Base-by-base conservation (phyloP, 805 yeast species). In the Starmerella geochares region DNA sequence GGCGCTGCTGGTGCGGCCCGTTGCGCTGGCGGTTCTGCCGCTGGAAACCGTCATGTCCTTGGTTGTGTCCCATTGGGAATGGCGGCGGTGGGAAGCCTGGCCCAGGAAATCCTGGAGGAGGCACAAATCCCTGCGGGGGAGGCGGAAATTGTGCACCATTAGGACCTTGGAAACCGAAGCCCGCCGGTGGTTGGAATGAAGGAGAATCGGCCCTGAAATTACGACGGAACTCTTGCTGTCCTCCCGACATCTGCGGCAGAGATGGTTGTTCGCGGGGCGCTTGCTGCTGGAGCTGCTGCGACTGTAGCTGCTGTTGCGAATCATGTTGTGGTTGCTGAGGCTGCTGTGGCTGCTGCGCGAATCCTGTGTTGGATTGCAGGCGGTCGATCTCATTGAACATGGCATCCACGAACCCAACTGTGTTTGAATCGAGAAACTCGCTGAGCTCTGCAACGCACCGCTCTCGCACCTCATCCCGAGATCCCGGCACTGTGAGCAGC, bases 381-480 rank as follows among this genome's bases (percentile, higher is more conserved):
- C 32, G 36, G 23, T 60, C 62, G 16, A 69, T 46, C 25, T 62
- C 63, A 4, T 58, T 57, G 38, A 69, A 62, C 48, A 73, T 53
- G 20, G 64, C 56, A 24, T 57, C 56, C 25, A 67, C 71, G 55
- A 68, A 69, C 31, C 46, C 52, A 21, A 51, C 57, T 5, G 70
- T 62, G 25, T 61, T 45, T 1, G 60, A 65, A 20, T 61, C 65
- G 46, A 71, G 54, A 40, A 74, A 71, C 53, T 73, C 77, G 14
- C 56, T 60, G 44, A 73, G 63, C 47, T 72, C 70, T 1, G 59
- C 52, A 19, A 59, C 44, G 46, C 73, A 61, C 47, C 65, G 52
- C 33, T 58, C 58, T 16, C 59, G 49, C 41, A 70, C 59, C 55
- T 69, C 71, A 1, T 54, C 65, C 4, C 57, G 64, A 9, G 70